Evolutionary conservation across 257 asterid genomes (phyloP), one percentile per base, ranked within the genome.

Genomic region (Capsicum rhomboideum): DNA sequence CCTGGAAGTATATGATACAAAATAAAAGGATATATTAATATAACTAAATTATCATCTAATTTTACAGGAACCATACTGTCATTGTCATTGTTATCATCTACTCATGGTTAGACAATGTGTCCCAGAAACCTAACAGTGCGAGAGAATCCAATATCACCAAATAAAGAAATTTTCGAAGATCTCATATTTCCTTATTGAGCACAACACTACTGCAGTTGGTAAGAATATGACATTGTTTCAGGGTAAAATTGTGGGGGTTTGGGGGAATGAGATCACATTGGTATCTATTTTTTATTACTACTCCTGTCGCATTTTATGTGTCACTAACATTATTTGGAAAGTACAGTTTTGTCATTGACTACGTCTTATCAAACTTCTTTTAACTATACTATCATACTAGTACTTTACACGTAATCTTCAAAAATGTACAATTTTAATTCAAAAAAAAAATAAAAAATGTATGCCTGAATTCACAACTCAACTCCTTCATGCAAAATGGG

Each of bases 1-100:
- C 99, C 99, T 96, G 95, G 68, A 87, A 84, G 66, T 72, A 53
- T n/a, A 20, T 9, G 55, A 55, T 55, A 52, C 3, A 82, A 82
- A 82, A 66, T 31, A 29, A 64, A 77, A 77, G 6, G 2, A 16
- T 16, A 26, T 77, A 16, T 77, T 77, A 77, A 77, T 23, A 52
- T 50, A 29, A 23, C 10, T 37, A 34, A 50, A 77, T 26, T 5
- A 16, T 49, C 40, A 44, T 77, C 13, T 77, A 14, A 3, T 4
- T 77, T 49, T 77, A 16, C 46, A 55, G 21, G 50, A 26, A 37
- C 26, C 16, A 80, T 42, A 44, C 40, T 7, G 80, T 74, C 58
- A 21, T 74, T 74, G 44, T 44, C 44, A 66, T 20, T 46, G 40
- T 23, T 46, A 44, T 74, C 80, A 23, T 46, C 58, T 46, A 21